Evolutionary conservation across 345 rosid species (phyloP), one percentile per base, ranked within the genome.

Genomic region (Salix brachista): DNA sequence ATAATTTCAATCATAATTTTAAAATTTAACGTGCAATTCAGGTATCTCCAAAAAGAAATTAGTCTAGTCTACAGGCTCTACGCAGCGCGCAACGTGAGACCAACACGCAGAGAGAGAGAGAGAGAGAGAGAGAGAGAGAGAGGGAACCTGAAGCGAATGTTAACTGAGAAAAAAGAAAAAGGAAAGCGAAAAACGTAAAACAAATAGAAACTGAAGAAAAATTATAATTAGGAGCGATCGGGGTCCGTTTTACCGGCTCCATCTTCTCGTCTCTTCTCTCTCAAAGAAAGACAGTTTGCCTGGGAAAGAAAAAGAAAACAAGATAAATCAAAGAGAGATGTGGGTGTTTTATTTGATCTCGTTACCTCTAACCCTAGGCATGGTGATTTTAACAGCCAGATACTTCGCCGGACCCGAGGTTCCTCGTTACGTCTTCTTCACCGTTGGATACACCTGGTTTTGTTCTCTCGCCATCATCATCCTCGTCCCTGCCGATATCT

Each of bases 311-410:
- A 21, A 36, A 14, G 16, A 23, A 14, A 21, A 25, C 50, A 11
- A 7, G 16, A 16, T 14, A 14, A 23, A 26, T 2, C 18, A 18
- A 32, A 32, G 69, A 61, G 48, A 56, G 73, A 96, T 96, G 99
- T 92, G 96, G 99, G 98, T 92, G 68, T 94, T 94, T 83, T 96
- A 96, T 84, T 83, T 92, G 93, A 94, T 96, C 90, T 94, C 98
- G 86, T 81, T 94, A 84, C 99, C 99, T 71, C 80, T 94, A 89
- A 92, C 98, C 82, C 82, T 96, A 79, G 98, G 97, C 82, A 89
- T 94, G 97, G 97, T 92, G 32, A 72, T 94, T 18, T 77, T 87
- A 60, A 96, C 98, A 67, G 79, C 90, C 73, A 86, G 89, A 54
- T 94, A 94, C 91, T 96, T 96, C 84, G 94, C 97, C 68, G 96